These are phyloP conservation scores for Globisporangium acanthophoron DNA, from an alignment of 352 stramenopile genomes.

Conservation along the genomic window DNA sequence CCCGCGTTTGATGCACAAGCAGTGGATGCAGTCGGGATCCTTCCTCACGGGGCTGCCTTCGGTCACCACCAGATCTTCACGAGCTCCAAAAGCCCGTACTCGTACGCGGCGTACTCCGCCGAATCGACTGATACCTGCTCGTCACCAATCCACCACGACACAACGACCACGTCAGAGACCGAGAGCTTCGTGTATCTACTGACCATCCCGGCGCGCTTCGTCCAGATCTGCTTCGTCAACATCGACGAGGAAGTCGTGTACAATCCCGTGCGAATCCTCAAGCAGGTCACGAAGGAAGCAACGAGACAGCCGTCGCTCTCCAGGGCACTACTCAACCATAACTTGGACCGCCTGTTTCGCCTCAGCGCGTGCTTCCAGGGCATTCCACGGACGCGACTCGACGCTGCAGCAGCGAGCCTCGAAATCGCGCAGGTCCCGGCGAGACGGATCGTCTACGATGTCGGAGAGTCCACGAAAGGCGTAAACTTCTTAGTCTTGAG, in stretches of 20 bases:
- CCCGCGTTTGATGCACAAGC: background rate
- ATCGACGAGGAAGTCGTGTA: slow-evolving; percentile 35
- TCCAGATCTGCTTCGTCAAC: slow-evolving; percentile 18
- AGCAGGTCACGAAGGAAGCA: slow-evolving; percentile 18
- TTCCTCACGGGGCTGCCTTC: slow-evolving; percentile 30
- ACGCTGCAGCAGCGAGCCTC: slow-evolving; percentile 8
- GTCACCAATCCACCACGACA: too few relatives aligned
- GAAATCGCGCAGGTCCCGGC: slow-evolving; percentile 16
- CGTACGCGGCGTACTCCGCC: slow-evolving; percentile 28
- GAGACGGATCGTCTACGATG: slow-evolving; percentile 21
- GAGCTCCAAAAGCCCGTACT: slow-evolving; percentile 26
- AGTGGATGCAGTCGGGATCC: slow-evolving; percentile 29
- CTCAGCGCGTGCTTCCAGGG: slow-evolving; percentile 17
- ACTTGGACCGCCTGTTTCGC: slow-evolving; percentile 18
- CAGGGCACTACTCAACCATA: slow-evolving; percentile 7
- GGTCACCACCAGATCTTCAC: slow-evolving; percentile 39
- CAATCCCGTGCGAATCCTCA: slow-evolving; percentile 32
- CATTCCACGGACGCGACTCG: slow-evolving; percentile 17
- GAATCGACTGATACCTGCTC: background rate
- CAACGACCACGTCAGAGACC: too few relatives aligned
- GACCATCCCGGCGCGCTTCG: slow-evolving; percentile 22
- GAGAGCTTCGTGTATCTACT: slow-evolving; percentile 17
- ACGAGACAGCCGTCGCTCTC: background rate
- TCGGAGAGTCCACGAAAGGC: slow-evolving; percentile 16
- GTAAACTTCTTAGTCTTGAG: slow-evolving; percentile 17